Evolutionary conservation across 1,284 basidiomycete genomes (phyloP), one percentile per base, ranked within the genome.

Genomic region (Malassezia vespertilionis): DNA sequence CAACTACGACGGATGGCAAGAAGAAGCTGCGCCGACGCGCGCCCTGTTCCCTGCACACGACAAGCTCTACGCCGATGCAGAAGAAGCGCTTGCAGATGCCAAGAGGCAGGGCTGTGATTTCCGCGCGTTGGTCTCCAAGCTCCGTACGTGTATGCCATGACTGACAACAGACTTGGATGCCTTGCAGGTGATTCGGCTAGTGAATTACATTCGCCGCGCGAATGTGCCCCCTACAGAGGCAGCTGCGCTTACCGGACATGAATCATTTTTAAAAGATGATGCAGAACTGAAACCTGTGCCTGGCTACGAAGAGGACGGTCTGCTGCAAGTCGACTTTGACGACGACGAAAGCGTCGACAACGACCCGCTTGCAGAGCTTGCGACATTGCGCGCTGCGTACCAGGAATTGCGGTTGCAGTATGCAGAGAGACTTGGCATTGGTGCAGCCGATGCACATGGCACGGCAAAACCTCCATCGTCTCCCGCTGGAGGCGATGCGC

Each of bases 401-500:
- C 31, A 45, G 2, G 51, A 53, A 46, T 40, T 53, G 26, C 44
- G 51, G 3, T 37, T 27, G 12, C 41, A 43, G 31, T 53, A 53
- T 30, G 51, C 51, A 17, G 44, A 36, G 17, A 36, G 51, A 21
- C 18, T 53, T 10, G 51, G 51, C 14, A 43, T 53, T 23, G 39
- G 46, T 27, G 30, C 36, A 11, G 38, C 32, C 4, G 40, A 40
- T n/a, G 44, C 44, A 10, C n/a, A 20, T 11, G 17, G n/a, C 5
- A 21, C 18, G 2, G 38, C 18, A 8, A 14, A 27, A n/a, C 23
- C 37, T 2, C 17, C 41, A n/a, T n/a, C 28, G 31, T 28, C 14
- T 15, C 23, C 36, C 2, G 28, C 81, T 28, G 86, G 90, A 58
- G 86, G 93, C 60, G 91, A 96, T 70, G 79, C 84, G 0, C 85